Base-by-base conservation (phyloP, 2,329 filamentous ascomycete genomes). In the Bretziella fagacearum region DNA sequence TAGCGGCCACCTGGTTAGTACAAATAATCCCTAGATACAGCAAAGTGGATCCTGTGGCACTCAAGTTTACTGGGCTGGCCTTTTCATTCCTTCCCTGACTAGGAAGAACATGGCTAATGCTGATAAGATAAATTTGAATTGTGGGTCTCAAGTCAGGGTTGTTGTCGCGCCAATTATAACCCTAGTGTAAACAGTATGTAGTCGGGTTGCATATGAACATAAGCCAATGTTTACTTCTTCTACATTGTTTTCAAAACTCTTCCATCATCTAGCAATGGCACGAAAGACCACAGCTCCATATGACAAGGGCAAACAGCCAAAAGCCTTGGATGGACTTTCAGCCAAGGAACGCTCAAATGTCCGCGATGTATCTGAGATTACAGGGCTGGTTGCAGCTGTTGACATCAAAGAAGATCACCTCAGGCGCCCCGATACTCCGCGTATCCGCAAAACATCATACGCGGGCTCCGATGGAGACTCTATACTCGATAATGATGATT, bases 41-140 rank as follows among this genome's bases (percentile, higher is more conserved):
- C 1, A 7, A 39, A 22, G 18, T 39, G 35, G 35, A 39, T 39
- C 35, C 35, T 39, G 35, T 39, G 35, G 35, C 35, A 39, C 35
- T 18, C 35, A 6, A 39, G 10, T 10, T 39, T 8, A 39, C 11
- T 3, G 20, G 15, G 35, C 30, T 33, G 6, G 30, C 20, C n/a
- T 39, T 17, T 39, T 22, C 20, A 20, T 39, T 22, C 8, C 3
- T 5, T 6, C 5, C 13, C 8, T n/a, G n/a, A n/a, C n/a, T n/a
- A n/a, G n/a, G n/a, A n/a, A n/a, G n/a, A n/a, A n/a, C n/a, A n/a
- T n/a, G n/a, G n/a, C n/a, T n/a, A n/a, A 5, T 39, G 13, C 18
- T 22, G 35, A 39, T 39, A 36, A 36, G 33, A 36, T 36, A 39
- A 39, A 20, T 39, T 39, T 39, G 35, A 39, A 39, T 22, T 39